phyloP scores from a whole-genome alignment of 2,329 filamentous ascomycete species.

The Beauveria asiatica region DNA sequence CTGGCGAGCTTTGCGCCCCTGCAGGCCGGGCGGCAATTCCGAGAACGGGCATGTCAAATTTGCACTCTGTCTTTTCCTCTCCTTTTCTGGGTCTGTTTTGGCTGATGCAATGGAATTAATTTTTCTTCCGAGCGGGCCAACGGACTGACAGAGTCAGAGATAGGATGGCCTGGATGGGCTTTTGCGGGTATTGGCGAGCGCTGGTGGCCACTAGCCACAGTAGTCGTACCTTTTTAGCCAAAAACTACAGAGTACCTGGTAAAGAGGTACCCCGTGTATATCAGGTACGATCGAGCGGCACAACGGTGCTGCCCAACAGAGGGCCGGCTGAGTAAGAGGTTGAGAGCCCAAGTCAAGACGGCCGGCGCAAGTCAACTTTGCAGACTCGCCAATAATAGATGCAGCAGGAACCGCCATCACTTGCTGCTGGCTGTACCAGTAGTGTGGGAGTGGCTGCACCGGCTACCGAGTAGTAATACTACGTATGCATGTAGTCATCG shows the following conservation, averaged over 20 bases:
- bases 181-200: conserved; percentile 3
- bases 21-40: conserved; percentile 5
- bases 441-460: not conserved
- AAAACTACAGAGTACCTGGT: not conserved
- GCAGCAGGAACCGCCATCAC: not conserved
- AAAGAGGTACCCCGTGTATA: not conserved
- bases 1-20: not conserved
- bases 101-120: conserved; percentile 1
- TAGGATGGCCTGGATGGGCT: not conserved
- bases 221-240: not conserved
- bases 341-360: not conserved
- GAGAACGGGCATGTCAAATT: conserved; percentile 7
- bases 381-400: not conserved
- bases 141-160: not conserved
- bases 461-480: not conserved
- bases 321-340: not conserved
- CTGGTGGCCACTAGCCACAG: not conserved
- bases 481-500: not conserved
- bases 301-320: not conserved
- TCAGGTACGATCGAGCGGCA: not conserved
- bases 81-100: not conserved
- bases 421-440: not conserved
- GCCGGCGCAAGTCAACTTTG: no score
- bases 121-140: not conserved
- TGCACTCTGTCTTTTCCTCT: not conserved